These are phyloP conservation scores for Ogataea ramenticola DNA, from an alignment of 805 yeast species.

Conservation along the genomic window DNA sequence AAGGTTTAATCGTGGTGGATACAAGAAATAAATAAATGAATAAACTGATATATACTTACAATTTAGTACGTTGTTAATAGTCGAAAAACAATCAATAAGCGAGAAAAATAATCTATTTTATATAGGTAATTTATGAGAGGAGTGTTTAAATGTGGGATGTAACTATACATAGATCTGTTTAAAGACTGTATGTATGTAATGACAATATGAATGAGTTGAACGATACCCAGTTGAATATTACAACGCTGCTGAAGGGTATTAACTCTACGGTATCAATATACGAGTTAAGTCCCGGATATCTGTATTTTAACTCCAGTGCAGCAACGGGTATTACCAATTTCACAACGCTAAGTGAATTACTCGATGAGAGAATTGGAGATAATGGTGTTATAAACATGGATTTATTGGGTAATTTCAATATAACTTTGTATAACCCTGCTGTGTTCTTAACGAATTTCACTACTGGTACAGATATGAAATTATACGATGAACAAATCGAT, in stretches of 20 bases:
- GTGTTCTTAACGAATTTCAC: slow-evolving; percentile 42
- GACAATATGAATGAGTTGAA: not conserved
- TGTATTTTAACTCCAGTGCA: not conserved
- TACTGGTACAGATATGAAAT: not conserved
- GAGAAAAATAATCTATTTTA: too few species aligned
- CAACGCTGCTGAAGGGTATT: not conserved
- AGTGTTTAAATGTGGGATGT: too few species aligned
- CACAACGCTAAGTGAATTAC: too few species aligned
- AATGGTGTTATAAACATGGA: not conserved
- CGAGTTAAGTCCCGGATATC: slow-evolving; percentile 6
- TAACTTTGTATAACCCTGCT: slow-evolving; percentile 25
- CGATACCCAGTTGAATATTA: not conserved
- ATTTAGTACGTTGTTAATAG: too few species aligned
- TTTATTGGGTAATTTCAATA: not conserved
- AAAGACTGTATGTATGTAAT: too few species aligned
- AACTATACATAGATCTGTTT: too few species aligned
- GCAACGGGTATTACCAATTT: too few species aligned
- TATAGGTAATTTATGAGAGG: too few species aligned
- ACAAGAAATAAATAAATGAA: not conserved
- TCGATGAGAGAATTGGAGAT: too few species aligned
- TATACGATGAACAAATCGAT: not conserved
- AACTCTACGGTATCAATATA: slow-evolving; percentile 1
- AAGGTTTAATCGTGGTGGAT: not conserved
- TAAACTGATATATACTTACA: too few species aligned
- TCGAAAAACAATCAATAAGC: too few species aligned